Base-by-base conservation (phyloP, 2,329 filamentous ascomycete genomes). In the Alternaria sp. region DNA sequence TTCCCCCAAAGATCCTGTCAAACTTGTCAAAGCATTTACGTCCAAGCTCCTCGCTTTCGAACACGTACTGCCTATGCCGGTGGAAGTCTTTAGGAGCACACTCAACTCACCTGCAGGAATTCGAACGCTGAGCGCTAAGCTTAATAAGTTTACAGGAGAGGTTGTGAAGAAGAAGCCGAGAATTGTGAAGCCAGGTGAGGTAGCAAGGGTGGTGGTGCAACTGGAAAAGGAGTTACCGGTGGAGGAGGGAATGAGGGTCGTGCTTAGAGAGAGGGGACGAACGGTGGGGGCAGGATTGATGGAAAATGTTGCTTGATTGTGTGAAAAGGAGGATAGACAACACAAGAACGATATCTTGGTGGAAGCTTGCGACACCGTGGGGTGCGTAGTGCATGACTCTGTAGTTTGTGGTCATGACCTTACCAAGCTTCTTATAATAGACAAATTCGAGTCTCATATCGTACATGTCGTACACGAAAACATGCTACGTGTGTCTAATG, bases 41-140 rank as follows among this genome's bases (percentile, higher is more conserved):
- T 88, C 91, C 62, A 97, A 97, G 79, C 89, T 95, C 11, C 85
- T 97, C 57, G 93, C 94, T 0, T 97, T 98, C 72, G 93, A 97
- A 62, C 90, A 94, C 64, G 81, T 99, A 16, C 90, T 94, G 80
- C 94, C 94, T 0, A 95, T 94, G 87, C 87, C 88, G 25, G 87
- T 98, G 10, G 94, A 98, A 72, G 88, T 99, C 9, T 94, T 97
- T 77, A 85, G 93, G 20, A 95, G 95, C 0, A 86, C 93, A 9
- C 81, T 98, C 52, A 92, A 97, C 76, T 88, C 89, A 0, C 85
- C 92, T 0, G 95, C 92, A 0, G 86, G 87, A 49, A 91, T 99
- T 41, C 84, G 85, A 54, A 86, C 88, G 63, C 84, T 98, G 65
- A 81, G 90, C 9, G 92, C 91, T 0, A 84, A 89, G 2, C 79